Evolutionary conservation across 2,329 filamentous ascomycete genomes (phyloP).

Genomic region (Phyllosticta citriasiana): DNA sequence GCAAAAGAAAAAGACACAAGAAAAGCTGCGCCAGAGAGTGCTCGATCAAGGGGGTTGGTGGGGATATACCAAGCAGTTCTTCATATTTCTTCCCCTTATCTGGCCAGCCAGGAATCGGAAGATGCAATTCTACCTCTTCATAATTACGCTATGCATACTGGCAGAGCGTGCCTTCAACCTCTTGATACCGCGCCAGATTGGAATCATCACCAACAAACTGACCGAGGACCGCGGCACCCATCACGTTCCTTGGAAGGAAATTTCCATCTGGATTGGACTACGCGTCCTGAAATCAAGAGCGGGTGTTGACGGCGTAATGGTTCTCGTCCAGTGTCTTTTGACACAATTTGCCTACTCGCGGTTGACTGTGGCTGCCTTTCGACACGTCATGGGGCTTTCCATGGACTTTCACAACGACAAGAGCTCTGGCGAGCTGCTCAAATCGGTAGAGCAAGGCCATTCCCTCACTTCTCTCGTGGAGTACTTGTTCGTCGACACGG

Average conservation of each 20-base stretch:
- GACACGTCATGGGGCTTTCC: slow-evolving; percentile 58
- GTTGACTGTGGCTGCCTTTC: slow-evolving; percentile 52
- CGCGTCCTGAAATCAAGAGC: slow-evolving; percentile 38
- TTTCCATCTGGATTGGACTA: slow-evolving; percentile 38
- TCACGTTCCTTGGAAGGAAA: slow-evolving; percentile 42
- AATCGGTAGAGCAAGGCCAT: slow-evolving; percentile 53
- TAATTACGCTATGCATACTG: slow-evolving; percentile 60
- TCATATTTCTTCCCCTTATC: slow-evolving; percentile 65
- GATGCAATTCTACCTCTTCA: slow-evolving; percentile 57
- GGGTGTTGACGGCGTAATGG: slow-evolving; percentile 41
- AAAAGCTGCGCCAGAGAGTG: slow-evolving; percentile 49
- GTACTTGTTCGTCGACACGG: slow-evolving; percentile 48
- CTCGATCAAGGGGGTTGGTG: slow-evolving; percentile 68
- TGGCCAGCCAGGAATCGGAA: slow-evolving; percentile 59
- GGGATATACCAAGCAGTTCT: slow-evolving; percentile 64
- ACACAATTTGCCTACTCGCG: slow-evolving; percentile 48
- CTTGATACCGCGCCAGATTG: slow-evolving; percentile 70
- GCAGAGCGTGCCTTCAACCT: slow-evolving; percentile 63
- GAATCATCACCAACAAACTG: slow-evolving; percentile 65
- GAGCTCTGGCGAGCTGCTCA: slow-evolving; percentile 53
- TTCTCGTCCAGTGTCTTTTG: slow-evolving; percentile 45
- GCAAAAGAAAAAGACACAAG: slow-evolving; percentile 32
- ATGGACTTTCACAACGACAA: slow-evolving; percentile 62
- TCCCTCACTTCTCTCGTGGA: slow-evolving; percentile 52
- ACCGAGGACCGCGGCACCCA: slow-evolving; percentile 37